Evolutionary conservation across 208 protist genomes (phyloP).

Genomic region (Trichomonas tenax): DNA sequence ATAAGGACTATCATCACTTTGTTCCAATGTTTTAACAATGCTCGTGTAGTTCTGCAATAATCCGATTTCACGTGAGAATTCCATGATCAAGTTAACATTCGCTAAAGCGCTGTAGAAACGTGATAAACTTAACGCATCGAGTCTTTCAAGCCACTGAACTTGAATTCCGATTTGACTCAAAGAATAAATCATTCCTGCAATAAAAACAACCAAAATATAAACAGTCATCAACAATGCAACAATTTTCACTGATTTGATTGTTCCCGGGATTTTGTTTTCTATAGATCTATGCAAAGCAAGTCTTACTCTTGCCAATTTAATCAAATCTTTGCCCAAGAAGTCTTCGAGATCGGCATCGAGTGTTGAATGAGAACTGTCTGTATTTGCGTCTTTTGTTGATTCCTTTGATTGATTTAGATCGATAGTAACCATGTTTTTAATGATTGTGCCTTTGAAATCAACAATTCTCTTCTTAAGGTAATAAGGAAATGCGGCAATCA

Average conservation of each 20-base stretch:
- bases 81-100: not conserved
- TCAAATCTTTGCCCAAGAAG: not conserved
- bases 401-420: not conserved
- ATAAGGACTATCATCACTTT: not conserved
- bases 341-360: not conserved
- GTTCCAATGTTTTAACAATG: not conserved
- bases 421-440: not conserved
- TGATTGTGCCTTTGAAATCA: not conserved
- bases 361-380: not conserved
- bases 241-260: not conserved
- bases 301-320: not conserved
- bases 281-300: not conserved
- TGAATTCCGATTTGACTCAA: not conserved
- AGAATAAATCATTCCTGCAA: not conserved
- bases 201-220: not conserved
- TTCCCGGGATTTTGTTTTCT: not conserved
- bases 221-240: not conserved
- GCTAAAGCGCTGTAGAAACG: not conserved
- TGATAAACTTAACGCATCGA: not conserved
- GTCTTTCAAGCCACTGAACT: not conserved
- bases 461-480: not conserved
- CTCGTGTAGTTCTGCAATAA: not conserved
- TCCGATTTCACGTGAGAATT: not conserved
- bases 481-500: not conserved
- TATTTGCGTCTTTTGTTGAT: not conserved